Evolutionary conservation across 2,329 filamentous ascomycete genomes (phyloP), one percentile per base, ranked within the genome.

Genomic region (Fusarium pininemorale): DNA sequence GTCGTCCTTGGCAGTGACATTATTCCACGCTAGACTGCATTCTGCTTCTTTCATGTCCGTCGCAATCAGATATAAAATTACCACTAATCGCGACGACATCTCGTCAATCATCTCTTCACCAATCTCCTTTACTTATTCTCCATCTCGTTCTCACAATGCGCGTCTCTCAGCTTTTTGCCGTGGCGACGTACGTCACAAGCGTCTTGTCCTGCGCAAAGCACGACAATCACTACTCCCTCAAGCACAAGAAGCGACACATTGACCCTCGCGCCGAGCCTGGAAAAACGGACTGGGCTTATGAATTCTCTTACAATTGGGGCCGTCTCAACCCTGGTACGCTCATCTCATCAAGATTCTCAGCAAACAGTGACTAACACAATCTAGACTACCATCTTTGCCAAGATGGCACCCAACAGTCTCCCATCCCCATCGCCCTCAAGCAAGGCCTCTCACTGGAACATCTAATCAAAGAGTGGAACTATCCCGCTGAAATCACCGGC

Each of bases 251-350:
- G 44, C 62, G 71, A 42, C 35, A 44, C 18, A 71, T 74, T 47
- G 64, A 56, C 4, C 71, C 71, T 10, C 71, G 71, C 0, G 71
- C 71, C 9, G 55, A 66, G 1, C 58, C 50, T 7, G 63, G 42
- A 1, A 5, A 38, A 2, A 65, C 50, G 0, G 67, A 76, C 12
- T 75, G 74, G 74, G 70, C 71, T 2, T 75, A 76, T n/a, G 71
- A 75, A 4, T 63, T 63, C 0, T 75, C 74, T 1, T 75, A 67
- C 41, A 62, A 75, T 24, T 76, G 74, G 74, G 74, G 74, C 5
- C 71, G 71, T 3, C 38, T 76, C 30, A 69, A 63, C 0, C 71
- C 74, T 30, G 62, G 74, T 76, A 15, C 1, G 35, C 8, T 14
- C 4, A 18, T 8, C 9, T 20, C 9, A 13, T 38, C 5, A 6